Evolutionary conservation across 352 stramenopile genomes (phyloP).

Genomic region (Nannochloropsis limnetica): DNA sequence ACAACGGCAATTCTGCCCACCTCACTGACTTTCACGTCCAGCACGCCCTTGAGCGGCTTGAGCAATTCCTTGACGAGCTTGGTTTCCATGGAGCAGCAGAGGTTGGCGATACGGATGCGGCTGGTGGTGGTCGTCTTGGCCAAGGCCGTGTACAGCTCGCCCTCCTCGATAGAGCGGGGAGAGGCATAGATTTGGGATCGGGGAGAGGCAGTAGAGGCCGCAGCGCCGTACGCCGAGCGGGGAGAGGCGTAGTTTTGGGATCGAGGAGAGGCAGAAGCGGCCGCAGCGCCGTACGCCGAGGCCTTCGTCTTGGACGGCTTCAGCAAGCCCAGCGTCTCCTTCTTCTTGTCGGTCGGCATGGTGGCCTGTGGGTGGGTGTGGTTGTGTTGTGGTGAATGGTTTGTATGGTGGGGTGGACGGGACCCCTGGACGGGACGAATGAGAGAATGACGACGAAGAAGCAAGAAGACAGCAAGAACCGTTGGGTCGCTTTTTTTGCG

Average conservation of each 20-base stretch:
- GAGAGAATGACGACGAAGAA: neutral
- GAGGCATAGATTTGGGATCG: neutral
- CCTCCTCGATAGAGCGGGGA: neutral
- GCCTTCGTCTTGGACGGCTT: neutral
- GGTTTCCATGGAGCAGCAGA: constrained; percentile 4
- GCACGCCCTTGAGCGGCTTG: constrained; percentile 20
- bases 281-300: neutral
- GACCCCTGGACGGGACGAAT: neutral
- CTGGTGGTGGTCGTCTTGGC: constrained; percentile 2
- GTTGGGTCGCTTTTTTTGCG: too few species aligned
- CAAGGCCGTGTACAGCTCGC: neutral
- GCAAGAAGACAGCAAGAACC: too few species aligned
- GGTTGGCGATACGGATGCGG: constrained; percentile 23
- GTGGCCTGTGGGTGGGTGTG: neutral
- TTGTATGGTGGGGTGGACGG: too few species aligned
- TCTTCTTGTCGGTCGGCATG: neutral
- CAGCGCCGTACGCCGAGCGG: too few species aligned
- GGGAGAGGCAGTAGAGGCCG: neutral
- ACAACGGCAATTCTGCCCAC: neutral
- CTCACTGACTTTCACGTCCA: constrained; percentile 19
- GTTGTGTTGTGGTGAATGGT: neutral
- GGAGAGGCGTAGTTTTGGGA: neutral
- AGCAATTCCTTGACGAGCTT: constrained; percentile 30
- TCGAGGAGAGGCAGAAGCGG: neutral
- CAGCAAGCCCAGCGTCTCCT: neutral